Evolutionary conservation across 139 green algal genomes (phyloP).

Genomic region (Coccomyxa sp.): DNA sequence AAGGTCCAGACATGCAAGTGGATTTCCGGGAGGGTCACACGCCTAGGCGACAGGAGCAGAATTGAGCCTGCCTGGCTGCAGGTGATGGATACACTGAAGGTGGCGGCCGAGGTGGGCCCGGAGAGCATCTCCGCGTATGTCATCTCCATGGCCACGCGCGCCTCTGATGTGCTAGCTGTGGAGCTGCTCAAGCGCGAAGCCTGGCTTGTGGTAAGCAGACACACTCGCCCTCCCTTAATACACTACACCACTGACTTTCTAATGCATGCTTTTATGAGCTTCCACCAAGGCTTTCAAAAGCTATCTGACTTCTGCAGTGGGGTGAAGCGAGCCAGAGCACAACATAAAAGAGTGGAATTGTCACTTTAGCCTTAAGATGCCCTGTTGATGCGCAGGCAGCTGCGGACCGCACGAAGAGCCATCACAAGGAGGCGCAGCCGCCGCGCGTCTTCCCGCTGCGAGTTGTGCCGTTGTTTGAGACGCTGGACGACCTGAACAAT

Average conservation of each 20-base stretch:
- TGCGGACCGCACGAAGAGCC: neutral
- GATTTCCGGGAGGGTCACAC: neutral
- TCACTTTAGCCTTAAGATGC: too few relatives aligned
- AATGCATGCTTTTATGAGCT: too few relatives aligned
- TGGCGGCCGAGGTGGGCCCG: conserved; percentile 42
- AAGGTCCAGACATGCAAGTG: neutral
- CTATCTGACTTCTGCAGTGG: too few relatives aligned
- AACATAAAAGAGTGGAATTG: too few relatives aligned
- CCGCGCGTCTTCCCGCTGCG: conserved; percentile 22
- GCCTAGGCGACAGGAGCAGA: neutral
- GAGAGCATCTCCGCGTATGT: conserved; percentile 89
- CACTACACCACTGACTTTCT: neutral
- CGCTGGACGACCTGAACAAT: conserved; percentile 78
- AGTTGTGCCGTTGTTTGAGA: conserved; percentile 96
- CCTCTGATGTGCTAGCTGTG: conserved; percentile 90
- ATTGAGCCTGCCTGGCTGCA: neutral
- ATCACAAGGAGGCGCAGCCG: neutral
- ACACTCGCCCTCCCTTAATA: neutral
- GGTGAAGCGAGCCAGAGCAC: too few relatives aligned
- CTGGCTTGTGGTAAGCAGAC: conserved; percentile 30
- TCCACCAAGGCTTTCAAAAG: too few relatives aligned
- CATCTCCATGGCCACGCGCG: conserved; percentile 86
- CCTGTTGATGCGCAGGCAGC: neutral
- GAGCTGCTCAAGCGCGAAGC: conserved; percentile 91
- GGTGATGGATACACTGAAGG: conserved; percentile 77